phyloP scores from a whole-genome alignment of 371 early-diverging fungal species.

The Mucor velutinosus region DNA sequence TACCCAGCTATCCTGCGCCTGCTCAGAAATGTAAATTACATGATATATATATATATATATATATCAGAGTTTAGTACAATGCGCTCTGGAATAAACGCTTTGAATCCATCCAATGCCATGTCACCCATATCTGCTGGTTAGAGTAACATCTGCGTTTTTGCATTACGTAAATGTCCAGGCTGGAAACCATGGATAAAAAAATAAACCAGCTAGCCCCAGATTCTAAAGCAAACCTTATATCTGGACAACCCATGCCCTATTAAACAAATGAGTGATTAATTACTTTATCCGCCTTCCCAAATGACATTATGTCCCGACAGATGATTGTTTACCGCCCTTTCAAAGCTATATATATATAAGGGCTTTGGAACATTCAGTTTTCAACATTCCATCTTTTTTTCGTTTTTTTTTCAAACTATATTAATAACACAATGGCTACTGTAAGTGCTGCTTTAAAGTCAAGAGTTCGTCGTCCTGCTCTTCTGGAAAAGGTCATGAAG shows the following conservation, averaged over 20 bases:
- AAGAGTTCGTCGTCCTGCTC: constrained; percentile 52
- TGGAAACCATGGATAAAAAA: background rate
- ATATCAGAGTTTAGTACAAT: no score
- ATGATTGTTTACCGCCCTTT: background rate
- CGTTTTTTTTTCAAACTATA: constrained; percentile 5
- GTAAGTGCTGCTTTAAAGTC: constrained; percentile 50
- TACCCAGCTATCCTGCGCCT: background rate
- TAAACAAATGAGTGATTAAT: background rate
- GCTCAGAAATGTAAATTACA: background rate
- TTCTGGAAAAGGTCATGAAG: constrained; percentile 50
- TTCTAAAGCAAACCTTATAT: background rate
- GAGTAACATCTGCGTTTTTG: background rate
- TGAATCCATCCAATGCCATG: no score
- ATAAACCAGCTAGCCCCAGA: constrained; percentile 2
- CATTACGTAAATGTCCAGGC: background rate
- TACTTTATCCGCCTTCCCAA: background rate
- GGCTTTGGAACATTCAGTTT: background rate
- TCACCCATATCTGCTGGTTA: no score
- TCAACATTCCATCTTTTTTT: background rate
- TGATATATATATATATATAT: no score
- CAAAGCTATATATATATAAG: background rate
- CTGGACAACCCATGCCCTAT: background rate
- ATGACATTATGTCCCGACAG: background rate
- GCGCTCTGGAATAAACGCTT: no score
- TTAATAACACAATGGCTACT: constrained; percentile 32